Conservation (phyloP, 2,329 filamentous ascomycete genomes). For the Alternaria arborescens region DNA sequence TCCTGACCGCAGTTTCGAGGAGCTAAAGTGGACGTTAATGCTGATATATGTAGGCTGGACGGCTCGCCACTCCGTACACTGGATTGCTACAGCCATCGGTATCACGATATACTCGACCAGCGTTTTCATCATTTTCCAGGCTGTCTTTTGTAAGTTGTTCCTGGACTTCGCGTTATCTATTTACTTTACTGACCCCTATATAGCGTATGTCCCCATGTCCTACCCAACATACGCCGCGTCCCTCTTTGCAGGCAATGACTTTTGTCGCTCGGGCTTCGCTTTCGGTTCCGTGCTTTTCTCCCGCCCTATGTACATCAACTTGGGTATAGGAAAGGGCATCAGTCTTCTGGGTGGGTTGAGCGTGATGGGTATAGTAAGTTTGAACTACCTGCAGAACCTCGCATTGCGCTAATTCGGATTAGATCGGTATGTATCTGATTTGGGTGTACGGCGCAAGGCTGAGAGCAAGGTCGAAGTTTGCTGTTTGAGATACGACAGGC, state of each 20-base stretch:
- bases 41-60: conserved; percentile 59
- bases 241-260: conserved; percentile 71
- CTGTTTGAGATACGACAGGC: background rate
- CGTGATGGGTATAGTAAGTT: background rate
- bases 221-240: conserved; percentile 60
- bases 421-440: background rate
- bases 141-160: conserved; percentile 56
- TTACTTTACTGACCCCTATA: background rate
- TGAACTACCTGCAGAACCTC: fast-evolving
- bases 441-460: background rate
- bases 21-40: background rate
- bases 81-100: conserved; percentile 65
- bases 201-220: conserved; percentile 67
- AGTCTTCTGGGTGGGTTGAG: conserved; percentile 56
- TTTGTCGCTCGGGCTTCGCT: conserved; percentile 64
- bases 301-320: conserved; percentile 65
- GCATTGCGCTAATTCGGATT: background rate
- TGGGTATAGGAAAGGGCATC: conserved; percentile 67
- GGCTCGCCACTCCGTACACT: conserved; percentile 67
- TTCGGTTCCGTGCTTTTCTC: conserved; percentile 68
- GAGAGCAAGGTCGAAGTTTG: background rate
- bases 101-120: conserved; percentile 60
- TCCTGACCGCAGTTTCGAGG: fast-evolving
- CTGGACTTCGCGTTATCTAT: background rate
- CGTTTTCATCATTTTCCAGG: conserved; percentile 57